Evolutionary conservation across 371 early-diverging fungal species (phyloP), one percentile per base, ranked within the genome.

Genomic region (Fennellomyces sp.): DNA sequence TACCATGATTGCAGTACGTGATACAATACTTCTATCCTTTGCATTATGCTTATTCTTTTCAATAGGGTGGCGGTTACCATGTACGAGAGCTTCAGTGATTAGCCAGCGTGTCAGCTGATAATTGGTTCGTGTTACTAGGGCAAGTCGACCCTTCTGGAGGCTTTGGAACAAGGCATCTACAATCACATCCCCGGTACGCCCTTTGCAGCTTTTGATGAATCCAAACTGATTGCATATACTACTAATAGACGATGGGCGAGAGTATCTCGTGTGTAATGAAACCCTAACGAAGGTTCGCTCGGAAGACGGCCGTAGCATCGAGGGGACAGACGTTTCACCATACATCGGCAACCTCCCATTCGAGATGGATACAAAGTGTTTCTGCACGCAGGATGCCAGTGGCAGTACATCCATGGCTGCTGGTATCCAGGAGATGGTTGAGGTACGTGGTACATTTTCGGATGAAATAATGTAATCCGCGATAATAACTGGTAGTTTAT

Each of bases 381-480:
- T 83, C 36, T 59, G 64, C 11, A 83, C 81, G 0, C 15, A 41
- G 2, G 72, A 82, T 57, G 85, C 84, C 1, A 79, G 80, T 6
- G 85, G 85, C 2, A 73, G 74, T 17, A 85, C 85, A 13, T 82
- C 83, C 15, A 82, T 83, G 82, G 85, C 85, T 0, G 84, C 85
- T 1, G 64, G 64, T 15, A 78, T 85, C 23, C 82, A 82, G 56
- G 85, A 84, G 33, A 73, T 75, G 23, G 47, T 81, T 27, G 83
- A 81, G 63, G 69, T 69, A 8, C 48, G 50, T 19, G 2, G 13
- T 15, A 23, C 25, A 12, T 0, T 19, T 52, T 17, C 31, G 21
- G n/a, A n/a, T 6, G n/a, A n/a, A n/a, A n/a, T n/a, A n/a, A n/a
- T n/a, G n/a, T n/a, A n/a, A n/a, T n/a, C n/a, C n/a, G n/a, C n/a